phyloP scores from a whole-genome alignment of 2,329 filamentous ascomycete species.

The Aspergillus udagawae region DNA sequence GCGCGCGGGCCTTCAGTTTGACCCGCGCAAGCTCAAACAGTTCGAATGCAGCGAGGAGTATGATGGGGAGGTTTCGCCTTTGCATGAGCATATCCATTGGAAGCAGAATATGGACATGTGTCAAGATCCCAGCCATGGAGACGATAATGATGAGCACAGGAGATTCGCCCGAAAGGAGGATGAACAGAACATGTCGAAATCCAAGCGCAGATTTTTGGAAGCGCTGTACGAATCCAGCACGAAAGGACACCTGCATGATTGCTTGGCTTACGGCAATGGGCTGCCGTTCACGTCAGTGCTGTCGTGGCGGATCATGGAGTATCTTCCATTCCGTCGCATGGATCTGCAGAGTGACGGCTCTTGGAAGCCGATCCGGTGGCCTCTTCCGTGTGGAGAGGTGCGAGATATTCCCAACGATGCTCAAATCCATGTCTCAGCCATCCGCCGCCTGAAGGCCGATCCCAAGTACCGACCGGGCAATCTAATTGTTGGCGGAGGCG shows the following conservation, averaged over 20 bases:
- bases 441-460: conserved; percentile 65
- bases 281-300: conserved; percentile 54
- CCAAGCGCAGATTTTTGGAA: conserved; percentile 49
- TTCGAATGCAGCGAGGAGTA: conserved; percentile 58
- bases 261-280: conserved; percentile 61
- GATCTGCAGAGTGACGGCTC: conserved; percentile 67
- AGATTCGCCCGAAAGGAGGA: conserved; percentile 8
- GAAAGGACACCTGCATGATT: conserved; percentile 63
- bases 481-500: conserved; percentile 73
- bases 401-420: conserved; percentile 70
- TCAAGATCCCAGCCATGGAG: conserved; percentile 9
- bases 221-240: conserved; percentile 56
- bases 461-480: conserved; percentile 70
- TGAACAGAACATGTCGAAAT: conserved; percentile 22
- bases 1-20: conserved; percentile 66
- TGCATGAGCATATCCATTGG: conserved; percentile 21
- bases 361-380: conserved; percentile 79
- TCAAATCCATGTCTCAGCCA: conserved; percentile 68
- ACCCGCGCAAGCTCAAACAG: conserved; percentile 62
- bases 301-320: conserved; percentile 76
- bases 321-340: conserved; percentile 76
- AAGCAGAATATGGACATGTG: conserved; percentile 12
- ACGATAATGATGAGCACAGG: conserved; percentile 6
- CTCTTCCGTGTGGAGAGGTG: conserved; percentile 70
- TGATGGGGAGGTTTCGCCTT: conserved; percentile 32